These are phyloP conservation scores for Sordariomycetes sp. DNA, from an alignment of 2,329 filamentous ascomycete species.

Conservation along the genomic window DNA sequence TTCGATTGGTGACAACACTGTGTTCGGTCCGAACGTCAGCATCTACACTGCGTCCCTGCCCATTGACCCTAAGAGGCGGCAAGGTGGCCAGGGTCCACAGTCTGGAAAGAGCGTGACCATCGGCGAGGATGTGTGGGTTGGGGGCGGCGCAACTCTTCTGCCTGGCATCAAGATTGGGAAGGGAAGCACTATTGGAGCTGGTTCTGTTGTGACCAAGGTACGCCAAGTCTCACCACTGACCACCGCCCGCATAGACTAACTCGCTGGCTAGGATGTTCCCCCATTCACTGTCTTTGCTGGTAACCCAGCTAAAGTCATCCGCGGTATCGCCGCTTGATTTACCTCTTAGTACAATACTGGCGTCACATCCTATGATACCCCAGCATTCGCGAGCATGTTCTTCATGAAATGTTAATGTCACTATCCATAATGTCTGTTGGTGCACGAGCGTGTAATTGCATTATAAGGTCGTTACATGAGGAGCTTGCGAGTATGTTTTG, in stretches of 20 bases:
- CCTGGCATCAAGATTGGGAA: constrained; percentile 73
- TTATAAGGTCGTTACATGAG: too few species aligned
- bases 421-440: too few species aligned
- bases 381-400: constrained; percentile 14
- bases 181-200: constrained; percentile 72
- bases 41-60: constrained; percentile 70
- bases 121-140: constrained; percentile 79
- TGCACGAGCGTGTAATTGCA: too few species aligned
- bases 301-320: constrained; percentile 54
- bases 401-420: constrained; percentile 8
- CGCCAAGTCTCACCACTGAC: constrained; percentile 10
- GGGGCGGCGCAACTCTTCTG: constrained; percentile 67
- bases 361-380: constrained; percentile 20
- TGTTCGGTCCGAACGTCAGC: constrained; percentile 77
- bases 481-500: too few species aligned
- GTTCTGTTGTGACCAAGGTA: constrained; percentile 75
- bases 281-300: constrained; percentile 61
- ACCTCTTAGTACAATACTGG: constrained; percentile 2
- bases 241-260: not conserved
- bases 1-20: constrained; percentile 66
- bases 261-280: constrained; percentile 43
- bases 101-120: constrained; percentile 66
- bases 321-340: constrained; percentile 20
- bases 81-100: constrained; percentile 65
- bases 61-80: constrained; percentile 62